Evolutionary conservation across 1,284 basidiomycete species (phyloP), one percentile per base, ranked within the genome.

Genomic region (Coniferiporia sulphurascens): DNA sequence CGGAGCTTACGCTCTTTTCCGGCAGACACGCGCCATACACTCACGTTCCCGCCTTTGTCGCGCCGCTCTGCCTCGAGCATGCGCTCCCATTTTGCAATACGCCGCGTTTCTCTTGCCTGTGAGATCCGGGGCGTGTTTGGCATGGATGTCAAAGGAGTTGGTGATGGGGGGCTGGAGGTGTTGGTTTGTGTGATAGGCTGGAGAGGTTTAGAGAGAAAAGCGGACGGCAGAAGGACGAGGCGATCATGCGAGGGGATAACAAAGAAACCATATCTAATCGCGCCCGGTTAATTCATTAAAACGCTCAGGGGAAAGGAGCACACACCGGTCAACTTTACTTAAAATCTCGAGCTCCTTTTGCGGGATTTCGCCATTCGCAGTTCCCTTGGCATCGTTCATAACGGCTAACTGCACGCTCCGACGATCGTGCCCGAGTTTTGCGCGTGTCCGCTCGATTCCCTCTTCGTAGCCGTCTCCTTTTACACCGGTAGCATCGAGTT

Each of bases 381-480:
- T 78, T 10, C 76, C 82, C 9, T 87, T 67, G 3, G 85, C 83
- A 60, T 78, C 76, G 48, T 83, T 67, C 62, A 85, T 84, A 68
- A 82, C 86, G 19, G 76, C 76, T 64, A 62, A 61, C 82, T 76
- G 68, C 81, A 86, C 27, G 71, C 73, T 50, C 84, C 83, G 52
- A 88, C 76, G 53, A 53, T 61, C 55, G 44, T 61, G 55, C 22
- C 59, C 59, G 9, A 61, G 45, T 53, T 89, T 83, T n/a, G 93
- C 93, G 59, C 94, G 82, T n/a, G 93, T 97, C 45, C 93, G 84
- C 74, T 97, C 94, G 13, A 94, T 80, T 41, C 94, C 94, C 65
- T 95, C 93, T 65, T 90, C 89, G 74, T 87, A 93, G 0, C 94
- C 94, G 70, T 97, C 94, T 2, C 94, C 94, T 68, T 86, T 89